Evolutionary conservation across 1,284 basidiomycete species (phyloP).

Genomic region (Melampsora occidentalis): DNA sequence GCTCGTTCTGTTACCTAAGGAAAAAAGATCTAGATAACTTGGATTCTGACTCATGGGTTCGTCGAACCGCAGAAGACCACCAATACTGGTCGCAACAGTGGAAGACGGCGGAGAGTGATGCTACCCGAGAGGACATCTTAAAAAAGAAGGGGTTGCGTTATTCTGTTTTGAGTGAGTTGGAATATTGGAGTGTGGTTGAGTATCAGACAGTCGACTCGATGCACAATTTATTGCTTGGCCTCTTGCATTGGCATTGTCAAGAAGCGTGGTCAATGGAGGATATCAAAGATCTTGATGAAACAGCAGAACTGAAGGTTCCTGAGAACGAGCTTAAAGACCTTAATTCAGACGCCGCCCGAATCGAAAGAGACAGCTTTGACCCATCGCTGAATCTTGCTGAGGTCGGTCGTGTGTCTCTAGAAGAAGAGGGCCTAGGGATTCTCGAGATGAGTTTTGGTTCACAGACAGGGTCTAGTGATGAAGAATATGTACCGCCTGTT

Average conservation of each 20-base stretch:
- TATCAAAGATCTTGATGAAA: no score
- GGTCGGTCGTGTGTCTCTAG: not conserved
- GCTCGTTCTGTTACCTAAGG: not conserved
- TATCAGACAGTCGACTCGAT: constrained; percentile 12
- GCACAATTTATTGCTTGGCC: no score
- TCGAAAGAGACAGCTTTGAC: not conserved
- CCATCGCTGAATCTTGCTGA: not conserved
- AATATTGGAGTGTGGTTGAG: not conserved
- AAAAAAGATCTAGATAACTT: not conserved
- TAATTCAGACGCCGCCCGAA: not conserved
- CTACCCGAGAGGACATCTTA: no score
- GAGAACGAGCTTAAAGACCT: constrained; percentile 12
- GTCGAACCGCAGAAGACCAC: not conserved
- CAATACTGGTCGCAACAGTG: not conserved
- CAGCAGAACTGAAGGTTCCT: no score
- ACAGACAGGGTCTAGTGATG: no score
- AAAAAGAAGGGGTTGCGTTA: not conserved
- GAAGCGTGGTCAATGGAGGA: constrained; percentile 20
- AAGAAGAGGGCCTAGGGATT: no score
- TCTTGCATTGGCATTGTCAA: constrained; percentile 31
- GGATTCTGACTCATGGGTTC: not conserved
- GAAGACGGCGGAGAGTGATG: no score
- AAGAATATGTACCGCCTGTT: not conserved
- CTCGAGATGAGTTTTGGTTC: constrained; percentile 1
- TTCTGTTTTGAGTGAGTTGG: not conserved